Conservation (phyloP, 176 grass and related monocot species). For the Aegilops bicornis region DNA sequence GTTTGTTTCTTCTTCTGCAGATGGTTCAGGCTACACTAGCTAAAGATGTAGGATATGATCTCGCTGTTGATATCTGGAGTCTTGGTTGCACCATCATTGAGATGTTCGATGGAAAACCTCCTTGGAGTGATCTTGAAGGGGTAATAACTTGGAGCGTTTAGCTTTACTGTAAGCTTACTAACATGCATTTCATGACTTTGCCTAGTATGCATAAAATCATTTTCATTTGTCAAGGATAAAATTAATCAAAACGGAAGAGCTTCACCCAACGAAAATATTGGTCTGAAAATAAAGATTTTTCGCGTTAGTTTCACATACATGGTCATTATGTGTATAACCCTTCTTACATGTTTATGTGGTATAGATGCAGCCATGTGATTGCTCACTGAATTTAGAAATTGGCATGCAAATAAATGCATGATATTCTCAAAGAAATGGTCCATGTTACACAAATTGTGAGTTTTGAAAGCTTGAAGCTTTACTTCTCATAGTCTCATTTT, state of each 20-base stretch:
- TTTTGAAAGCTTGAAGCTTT: conserved; percentile 13
- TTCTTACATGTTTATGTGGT: neutral
- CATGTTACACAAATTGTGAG: neutral
- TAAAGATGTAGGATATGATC: conserved; percentile 76
- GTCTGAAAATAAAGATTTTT: neutral
- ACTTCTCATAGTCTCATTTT: neutral
- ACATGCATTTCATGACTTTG: conserved; percentile 30
- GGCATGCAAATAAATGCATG: conserved; percentile 1
- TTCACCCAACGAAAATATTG: conserved; percentile 16
- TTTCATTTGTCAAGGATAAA: neutral
- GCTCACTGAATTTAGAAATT: conserved; percentile 14
- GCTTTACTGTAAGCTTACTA: conserved; percentile 28
- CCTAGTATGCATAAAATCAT: conserved; percentile 16
- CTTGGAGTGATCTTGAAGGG: conserved; percentile 97
- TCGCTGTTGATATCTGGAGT: conserved; percentile 97
- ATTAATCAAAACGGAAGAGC: neutral
- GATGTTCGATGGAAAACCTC: conserved; percentile 88
- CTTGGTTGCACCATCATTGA: conserved; percentile 97
- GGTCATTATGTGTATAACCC: neutral
- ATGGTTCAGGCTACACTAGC: conserved; percentile 84
- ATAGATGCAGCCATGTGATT: neutral
- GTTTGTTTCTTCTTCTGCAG: conserved; percentile 47
- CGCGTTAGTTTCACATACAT: neutral
- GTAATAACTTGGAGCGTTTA: conserved; percentile 50
- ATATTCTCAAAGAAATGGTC: neutral